Evolutionary conservation across 2,329 filamentous ascomycete species (phyloP).

Genomic region (Cercospora sojina): DNA sequence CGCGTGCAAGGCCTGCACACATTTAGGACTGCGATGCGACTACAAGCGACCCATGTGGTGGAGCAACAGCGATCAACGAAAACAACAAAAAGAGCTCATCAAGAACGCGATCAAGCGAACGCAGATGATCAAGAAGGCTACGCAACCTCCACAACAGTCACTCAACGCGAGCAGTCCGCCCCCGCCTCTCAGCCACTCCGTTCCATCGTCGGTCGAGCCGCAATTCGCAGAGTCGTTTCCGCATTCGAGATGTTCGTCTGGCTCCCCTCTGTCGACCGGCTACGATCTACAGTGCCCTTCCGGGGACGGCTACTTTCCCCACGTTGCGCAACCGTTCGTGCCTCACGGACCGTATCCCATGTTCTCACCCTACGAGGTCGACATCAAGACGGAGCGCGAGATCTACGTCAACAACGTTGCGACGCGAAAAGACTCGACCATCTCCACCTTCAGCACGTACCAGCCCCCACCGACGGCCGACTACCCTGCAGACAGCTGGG

Average conservation of each 20-base stretch:
- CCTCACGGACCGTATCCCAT: conserved; percentile 50
- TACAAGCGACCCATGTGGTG: conserved; percentile 98
- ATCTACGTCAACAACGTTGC: conserved; percentile 91
- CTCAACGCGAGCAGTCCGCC: conserved; percentile 65
- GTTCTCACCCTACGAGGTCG: conserved; percentile 83
- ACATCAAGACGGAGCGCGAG: conserved; percentile 92
- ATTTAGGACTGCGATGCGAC: conserved; percentile 83
- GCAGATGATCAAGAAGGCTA: conserved; percentile 82
- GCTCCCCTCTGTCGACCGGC: conserved; percentile 70
- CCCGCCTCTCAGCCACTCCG: conserved; percentile 70
- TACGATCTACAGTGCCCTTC: conserved; percentile 65
- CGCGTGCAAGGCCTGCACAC: conserved; percentile 63
- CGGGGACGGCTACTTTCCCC: conserved; percentile 59
- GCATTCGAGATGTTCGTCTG: conserved; percentile 72
- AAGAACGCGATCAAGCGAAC: conserved; percentile 98
- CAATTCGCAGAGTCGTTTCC: conserved; percentile 69
- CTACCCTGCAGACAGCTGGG: conserved; percentile 66
- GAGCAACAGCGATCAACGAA: conserved; percentile 85
- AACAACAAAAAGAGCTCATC: conserved; percentile 88
- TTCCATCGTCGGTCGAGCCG: conserved; percentile 66
- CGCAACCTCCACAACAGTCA: conserved; percentile 40
- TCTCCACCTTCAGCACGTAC: conserved; percentile 91
- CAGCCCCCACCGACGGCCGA: conserved; percentile 72
- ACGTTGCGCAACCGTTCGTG: conserved; percentile 43
- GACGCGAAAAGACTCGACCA: conserved; percentile 78